Evolutionary conservation across 1,284 basidiomycete species (phyloP).

Genomic region (Coniferiporia weirii): DNA sequence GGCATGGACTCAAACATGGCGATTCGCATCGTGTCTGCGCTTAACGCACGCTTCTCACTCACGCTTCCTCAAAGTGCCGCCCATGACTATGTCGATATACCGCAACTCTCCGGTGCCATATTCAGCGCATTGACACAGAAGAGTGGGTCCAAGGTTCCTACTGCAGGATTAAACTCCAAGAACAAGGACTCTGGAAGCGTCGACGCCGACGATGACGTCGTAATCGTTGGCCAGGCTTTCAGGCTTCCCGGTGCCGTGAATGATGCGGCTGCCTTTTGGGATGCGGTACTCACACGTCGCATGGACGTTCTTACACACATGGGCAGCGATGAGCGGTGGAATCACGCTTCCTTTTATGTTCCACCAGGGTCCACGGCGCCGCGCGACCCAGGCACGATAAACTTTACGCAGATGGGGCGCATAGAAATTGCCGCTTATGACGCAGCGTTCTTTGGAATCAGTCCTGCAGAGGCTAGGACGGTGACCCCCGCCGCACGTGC

Average conservation of each 20-base stretch:
- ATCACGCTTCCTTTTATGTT: slow-evolving; percentile 31
- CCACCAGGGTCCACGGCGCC: slow-evolving; percentile 8
- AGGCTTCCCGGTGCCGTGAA: slow-evolving; percentile 32
- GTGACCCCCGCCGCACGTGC: slow-evolving; percentile 30
- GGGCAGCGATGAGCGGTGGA: slow-evolving; percentile 30
- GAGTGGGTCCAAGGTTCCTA: slow-evolving; percentile 2
- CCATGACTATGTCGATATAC: slow-evolving; percentile 30
- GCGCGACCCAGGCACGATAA: slow-evolving; percentile 27
- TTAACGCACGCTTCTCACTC: slow-evolving; percentile 28
- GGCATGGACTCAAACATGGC: slow-evolving; percentile 28
- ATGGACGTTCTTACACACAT: slow-evolving; percentile 28
- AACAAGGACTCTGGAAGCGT: neutral
- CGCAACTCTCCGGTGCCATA: slow-evolving; percentile 26
- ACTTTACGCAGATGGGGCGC: slow-evolving; percentile 30
- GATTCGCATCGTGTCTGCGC: slow-evolving; percentile 28
- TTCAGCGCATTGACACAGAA: slow-evolving; percentile 19
- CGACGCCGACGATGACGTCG: slow-evolving; percentile 25
- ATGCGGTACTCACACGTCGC: slow-evolving; percentile 29
- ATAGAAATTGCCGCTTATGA: slow-evolving; percentile 31
- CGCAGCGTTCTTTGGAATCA: slow-evolving; percentile 33
- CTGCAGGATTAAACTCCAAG: neutral
- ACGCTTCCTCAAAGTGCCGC: slow-evolving; percentile 31
- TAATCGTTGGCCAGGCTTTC: slow-evolving; percentile 33
- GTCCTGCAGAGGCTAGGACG: slow-evolving; percentile 30
- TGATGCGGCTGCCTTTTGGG: slow-evolving; percentile 28